phyloP scores from a whole-genome alignment of 1,139 yeast genomes.

The Yarrowia galli region DNA sequence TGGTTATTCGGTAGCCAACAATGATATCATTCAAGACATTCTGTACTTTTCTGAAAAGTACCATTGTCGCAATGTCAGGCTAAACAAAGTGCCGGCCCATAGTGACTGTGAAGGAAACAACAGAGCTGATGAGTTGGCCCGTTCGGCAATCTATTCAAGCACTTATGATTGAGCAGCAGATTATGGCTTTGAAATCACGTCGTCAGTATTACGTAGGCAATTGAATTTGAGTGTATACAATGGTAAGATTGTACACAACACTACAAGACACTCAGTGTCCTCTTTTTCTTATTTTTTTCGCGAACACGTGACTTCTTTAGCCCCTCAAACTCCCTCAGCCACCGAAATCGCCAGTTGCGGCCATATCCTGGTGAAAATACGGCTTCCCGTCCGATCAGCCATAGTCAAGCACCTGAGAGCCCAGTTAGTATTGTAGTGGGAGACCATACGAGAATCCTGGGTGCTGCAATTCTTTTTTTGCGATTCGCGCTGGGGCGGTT shows the following conservation, averaged over 20 bases:
- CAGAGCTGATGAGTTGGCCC: background rate
- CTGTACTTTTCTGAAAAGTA: background rate
- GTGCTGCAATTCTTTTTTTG: background rate
- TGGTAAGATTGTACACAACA: too few relatives aligned
- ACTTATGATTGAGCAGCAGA: too few relatives aligned
- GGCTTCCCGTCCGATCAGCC: conserved; percentile 19
- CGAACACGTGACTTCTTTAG: background rate
- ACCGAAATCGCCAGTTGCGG: background rate
- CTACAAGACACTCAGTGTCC: too few relatives aligned
- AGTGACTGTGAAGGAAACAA: background rate
- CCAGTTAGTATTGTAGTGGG: conserved; percentile 21
- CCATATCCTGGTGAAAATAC: too few relatives aligned
- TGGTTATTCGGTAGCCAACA: background rate
- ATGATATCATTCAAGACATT: background rate
- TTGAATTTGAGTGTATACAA: too few relatives aligned
- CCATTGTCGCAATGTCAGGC: background rate
- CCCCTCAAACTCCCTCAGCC: background rate
- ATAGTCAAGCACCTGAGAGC: conserved; percentile 19
- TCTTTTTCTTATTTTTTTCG: too few relatives aligned
- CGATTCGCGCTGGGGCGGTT: background rate
- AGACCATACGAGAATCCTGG: conserved; percentile 22
- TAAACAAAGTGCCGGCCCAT: background rate
- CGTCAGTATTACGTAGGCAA: too few relatives aligned
- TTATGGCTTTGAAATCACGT: too few relatives aligned
- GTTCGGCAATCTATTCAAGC: background rate